Percentiles rank a stretch among this genome's conserved stretches.
Evolutionary conservation across 1,139 yeast species (phyloP).

Genomic region (Lodderomyces parapsilosis): DNA sequence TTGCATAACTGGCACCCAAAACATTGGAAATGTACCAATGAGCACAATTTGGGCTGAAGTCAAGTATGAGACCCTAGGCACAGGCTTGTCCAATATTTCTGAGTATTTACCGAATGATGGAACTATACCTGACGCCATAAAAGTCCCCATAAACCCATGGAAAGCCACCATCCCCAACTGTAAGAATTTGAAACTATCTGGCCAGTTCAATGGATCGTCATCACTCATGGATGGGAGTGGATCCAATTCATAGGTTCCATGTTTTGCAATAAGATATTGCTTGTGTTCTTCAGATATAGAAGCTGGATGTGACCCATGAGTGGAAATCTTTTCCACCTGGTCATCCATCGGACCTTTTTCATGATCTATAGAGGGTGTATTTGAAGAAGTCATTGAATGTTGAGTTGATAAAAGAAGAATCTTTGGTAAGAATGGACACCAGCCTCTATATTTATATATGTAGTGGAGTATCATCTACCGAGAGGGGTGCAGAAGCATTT

Average conservation of each 20-base stretch:
- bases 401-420: background rate
- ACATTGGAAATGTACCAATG: conserved; percentile 19
- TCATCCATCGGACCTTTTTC: background rate
- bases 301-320: background rate
- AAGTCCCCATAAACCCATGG: conserved; percentile 20
- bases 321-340: background rate
- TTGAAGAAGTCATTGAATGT: background rate
- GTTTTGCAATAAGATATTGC: conserved; percentile 16
- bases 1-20: conserved; percentile 22
- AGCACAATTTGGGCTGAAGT: conserved; percentile 19
- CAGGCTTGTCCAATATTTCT: conserved; percentile 13
- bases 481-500: background rate
- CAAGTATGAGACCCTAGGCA: conserved; percentile 16
- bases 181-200: conserved; percentile 11
- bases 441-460: background rate
- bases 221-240: conserved; percentile 19
- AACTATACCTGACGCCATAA: conserved; percentile 22
- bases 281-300: conserved; percentile 12
- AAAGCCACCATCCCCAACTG: conserved; percentile 19
- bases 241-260: conserved; percentile 17
- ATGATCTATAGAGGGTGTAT: background rate
- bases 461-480: too few relatives aligned
- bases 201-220: conserved; percentile 21
- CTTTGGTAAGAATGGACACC: background rate
- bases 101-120: conserved; percentile 18